Conservation (phyloP, 331 rosid genomes). For the Saraca asoca region DNA sequence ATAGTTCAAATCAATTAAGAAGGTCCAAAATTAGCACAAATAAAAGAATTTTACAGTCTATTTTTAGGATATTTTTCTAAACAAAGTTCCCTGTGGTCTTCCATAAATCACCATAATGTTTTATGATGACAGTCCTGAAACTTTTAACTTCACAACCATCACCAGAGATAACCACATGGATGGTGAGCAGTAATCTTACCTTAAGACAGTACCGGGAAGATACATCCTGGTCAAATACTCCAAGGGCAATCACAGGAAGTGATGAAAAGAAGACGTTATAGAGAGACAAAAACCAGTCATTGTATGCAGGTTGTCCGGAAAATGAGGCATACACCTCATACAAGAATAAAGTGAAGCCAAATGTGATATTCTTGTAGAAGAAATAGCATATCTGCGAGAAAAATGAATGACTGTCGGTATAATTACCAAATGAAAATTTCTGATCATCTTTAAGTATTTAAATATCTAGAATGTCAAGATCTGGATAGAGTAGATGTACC, state of each 20-base stretch:
- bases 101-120: too few relatives aligned
- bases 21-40: too few relatives aligned
- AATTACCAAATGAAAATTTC: slow-evolving; percentile 4
- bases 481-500: slow-evolving; percentile 48
- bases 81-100: too few relatives aligned
- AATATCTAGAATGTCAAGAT: slow-evolving; percentile 14
- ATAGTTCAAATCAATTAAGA: too few relatives aligned
- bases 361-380: slow-evolving; percentile 87
- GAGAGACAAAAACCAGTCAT: slow-evolving; percentile 93
- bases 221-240: slow-evolving; percentile 94
- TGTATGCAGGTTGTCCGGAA: slow-evolving; percentile 84
- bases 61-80: too few relatives aligned
- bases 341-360: slow-evolving; percentile 85
- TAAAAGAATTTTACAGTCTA: too few relatives aligned
- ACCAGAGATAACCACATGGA: too few relatives aligned
- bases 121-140: too few relatives aligned
- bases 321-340: slow-evolving; percentile 85
- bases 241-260: slow-evolving; percentile 86
- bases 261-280: slow-evolving; percentile 90
- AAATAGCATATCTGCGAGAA: slow-evolving; percentile 88
- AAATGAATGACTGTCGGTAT: slow-evolving; percentile 35
- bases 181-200: slow-evolving; percentile 46
- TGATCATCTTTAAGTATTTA: slow-evolving; percentile 3
- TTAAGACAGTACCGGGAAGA: slow-evolving; percentile 80
- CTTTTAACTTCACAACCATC: too few relatives aligned